Conservation (phyloP, 208 protist genomes). For the Crithidia brevicula region DNA sequence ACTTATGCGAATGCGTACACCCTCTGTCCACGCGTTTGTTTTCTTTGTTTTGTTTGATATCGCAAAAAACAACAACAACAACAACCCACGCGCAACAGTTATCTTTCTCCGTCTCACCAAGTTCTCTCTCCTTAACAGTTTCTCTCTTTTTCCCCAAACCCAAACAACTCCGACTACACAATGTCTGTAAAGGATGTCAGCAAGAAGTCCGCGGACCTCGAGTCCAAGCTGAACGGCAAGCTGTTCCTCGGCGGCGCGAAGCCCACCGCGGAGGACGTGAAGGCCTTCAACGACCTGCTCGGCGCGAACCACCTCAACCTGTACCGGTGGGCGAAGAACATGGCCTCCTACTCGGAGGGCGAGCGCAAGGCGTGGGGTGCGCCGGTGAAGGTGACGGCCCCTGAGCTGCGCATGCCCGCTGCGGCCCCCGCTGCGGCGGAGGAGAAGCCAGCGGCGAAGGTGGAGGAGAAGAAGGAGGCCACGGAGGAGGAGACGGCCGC, state of each 20-base stretch:
- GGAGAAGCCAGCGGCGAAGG: constrained; percentile 21
- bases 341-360: constrained; percentile 63
- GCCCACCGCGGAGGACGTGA: constrained; percentile 71
- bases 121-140: not conserved
- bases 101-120: not conserved
- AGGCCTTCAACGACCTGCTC: constrained; percentile 73
- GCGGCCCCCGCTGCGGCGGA: constrained; percentile 14
- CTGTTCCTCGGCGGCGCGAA: constrained; percentile 72
- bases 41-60: too few species aligned
- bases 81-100: too few species aligned
- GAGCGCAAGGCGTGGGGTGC: constrained; percentile 60
- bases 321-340: constrained; percentile 80
- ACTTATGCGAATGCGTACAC: too few species aligned
- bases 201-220: constrained; percentile 58
- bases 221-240: constrained; percentile 62
- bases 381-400: constrained; percentile 57
- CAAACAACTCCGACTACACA: not conserved
- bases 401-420: constrained; percentile 30
- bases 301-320: constrained; percentile 51
- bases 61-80: too few species aligned
- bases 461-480: constrained; percentile 25
- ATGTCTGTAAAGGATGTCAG: constrained; percentile 70
- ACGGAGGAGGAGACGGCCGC: constrained; percentile 72
- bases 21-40: too few species aligned
- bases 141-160: not conserved